Conservation (phyloP, 1,284 basidiomycete species). For the Pseudozyma hubeiensis region DNA sequence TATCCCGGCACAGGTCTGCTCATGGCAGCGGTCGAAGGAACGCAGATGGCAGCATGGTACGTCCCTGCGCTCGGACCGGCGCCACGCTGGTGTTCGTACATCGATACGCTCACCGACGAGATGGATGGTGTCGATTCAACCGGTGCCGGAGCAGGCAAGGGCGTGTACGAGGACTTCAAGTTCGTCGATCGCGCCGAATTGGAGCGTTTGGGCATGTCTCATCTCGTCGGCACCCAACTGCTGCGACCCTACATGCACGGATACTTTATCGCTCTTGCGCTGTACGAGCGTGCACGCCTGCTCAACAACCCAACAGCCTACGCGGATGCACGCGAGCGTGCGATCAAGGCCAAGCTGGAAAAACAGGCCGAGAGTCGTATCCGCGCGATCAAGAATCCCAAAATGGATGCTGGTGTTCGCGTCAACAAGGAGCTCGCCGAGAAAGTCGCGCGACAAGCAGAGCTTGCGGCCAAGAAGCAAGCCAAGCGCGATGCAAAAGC, state of each 20-base stretch:
- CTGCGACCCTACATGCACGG: constrained; percentile 99
- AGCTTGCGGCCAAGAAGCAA: constrained; percentile 74
- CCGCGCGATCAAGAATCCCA: constrained; percentile 70
- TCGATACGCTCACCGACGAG: constrained; percentile 87
- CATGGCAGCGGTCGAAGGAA: constrained; percentile 65
- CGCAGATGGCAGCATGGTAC: constrained; percentile 73
- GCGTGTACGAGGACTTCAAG: constrained; percentile 93
- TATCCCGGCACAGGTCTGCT: constrained; percentile 65
- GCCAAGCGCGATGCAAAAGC: constrained; percentile 43
- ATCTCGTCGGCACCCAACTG: constrained; percentile 90
- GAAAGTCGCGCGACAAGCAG: constrained; percentile 80
- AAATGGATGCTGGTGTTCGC: constrained; percentile 72
- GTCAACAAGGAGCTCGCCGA: constrained; percentile 94
- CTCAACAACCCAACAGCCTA: constrained; percentile 97
- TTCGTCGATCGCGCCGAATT: constrained; percentile 92
- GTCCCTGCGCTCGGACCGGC: constrained; percentile 96
- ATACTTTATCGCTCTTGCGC: constrained; percentile 93
- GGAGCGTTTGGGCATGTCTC: constrained; percentile 78
- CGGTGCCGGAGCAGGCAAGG: constrained; percentile 66
- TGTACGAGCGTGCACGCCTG: constrained; percentile 94
- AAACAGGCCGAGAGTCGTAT: constrained; percentile 93
- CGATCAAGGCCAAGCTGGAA: constrained; percentile 88
- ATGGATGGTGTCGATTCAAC: constrained; percentile 86
- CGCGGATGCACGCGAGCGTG: constrained; percentile 88
- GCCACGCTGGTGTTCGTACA: constrained; percentile 94